Evolutionary conservation across 495 filamentous ascomycete species (phyloP).

Genomic region (Trichoderma orchidacearum): DNA sequence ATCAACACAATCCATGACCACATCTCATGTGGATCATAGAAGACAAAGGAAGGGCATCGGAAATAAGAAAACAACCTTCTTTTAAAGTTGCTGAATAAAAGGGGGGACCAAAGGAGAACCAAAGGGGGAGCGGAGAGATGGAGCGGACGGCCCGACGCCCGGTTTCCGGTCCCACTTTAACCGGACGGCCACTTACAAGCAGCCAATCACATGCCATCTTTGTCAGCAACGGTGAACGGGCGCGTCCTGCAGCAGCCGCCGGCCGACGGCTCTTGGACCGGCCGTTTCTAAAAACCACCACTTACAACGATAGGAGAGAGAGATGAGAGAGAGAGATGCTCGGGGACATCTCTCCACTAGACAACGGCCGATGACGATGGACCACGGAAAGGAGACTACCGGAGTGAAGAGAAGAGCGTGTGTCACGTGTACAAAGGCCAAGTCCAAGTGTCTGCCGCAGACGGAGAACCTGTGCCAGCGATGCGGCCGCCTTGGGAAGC

Average conservation of each 20-base stretch:
- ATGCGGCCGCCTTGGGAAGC: background rate
- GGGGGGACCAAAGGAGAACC: no score
- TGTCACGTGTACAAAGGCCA: slow-evolving; percentile 1
- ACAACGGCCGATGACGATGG: background rate
- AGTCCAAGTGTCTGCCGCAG: background rate
- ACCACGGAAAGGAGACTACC: background rate
- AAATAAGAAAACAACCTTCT: no score
- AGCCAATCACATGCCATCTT: background rate
- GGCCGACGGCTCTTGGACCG: background rate
- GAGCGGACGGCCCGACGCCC: background rate
- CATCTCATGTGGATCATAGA: no score
- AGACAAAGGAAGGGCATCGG: no score
- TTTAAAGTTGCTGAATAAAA: no score
- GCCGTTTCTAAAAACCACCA: background rate
- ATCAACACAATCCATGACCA: no score
- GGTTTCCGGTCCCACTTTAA: background rate
- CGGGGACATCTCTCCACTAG: no score
- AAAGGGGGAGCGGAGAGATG: no score
- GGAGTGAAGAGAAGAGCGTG: background rate
- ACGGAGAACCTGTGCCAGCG: background rate
- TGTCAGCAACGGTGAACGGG: background rate
- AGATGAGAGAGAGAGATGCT: no score
- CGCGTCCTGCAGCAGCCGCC: background rate
- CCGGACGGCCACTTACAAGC: background rate
- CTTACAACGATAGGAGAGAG: no score